phyloP scores from a whole-genome alignment of 176 grass and related monocot species.

The Aechmea fasciata region DNA sequence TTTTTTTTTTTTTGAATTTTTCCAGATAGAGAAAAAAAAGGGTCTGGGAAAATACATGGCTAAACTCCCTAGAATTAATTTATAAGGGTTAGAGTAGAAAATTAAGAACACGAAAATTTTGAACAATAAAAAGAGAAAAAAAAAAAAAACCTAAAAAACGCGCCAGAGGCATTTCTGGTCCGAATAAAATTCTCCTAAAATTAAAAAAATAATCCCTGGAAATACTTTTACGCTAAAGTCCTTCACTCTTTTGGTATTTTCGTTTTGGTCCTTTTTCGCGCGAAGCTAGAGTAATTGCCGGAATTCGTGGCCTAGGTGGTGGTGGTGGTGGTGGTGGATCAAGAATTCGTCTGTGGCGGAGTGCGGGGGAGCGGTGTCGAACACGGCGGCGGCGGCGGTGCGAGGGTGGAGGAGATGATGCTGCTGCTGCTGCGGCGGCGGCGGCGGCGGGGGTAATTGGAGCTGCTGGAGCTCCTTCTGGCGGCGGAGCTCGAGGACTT shows the following conservation, averaged over 20 bases:
- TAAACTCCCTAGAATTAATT: conserved; percentile 34
- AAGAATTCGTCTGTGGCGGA: conserved; percentile 44
- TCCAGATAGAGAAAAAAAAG: background rate
- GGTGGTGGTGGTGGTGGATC: conserved; percentile 38
- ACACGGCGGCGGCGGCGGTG: conserved; percentile 26
- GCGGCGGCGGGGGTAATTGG: conserved; percentile 16
- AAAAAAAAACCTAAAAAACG: conserved; percentile 14
- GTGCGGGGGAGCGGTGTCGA: conserved; percentile 21
- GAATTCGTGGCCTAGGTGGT: conserved; percentile 45
- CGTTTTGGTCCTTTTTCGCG: background rate
- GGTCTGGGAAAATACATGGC: conserved; percentile 13
- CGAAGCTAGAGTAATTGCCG: conserved; percentile 64
- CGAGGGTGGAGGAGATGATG: conserved; percentile 7
- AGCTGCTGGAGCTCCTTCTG: conserved; percentile 54
- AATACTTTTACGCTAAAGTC: too few species aligned
- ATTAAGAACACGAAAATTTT: conserved; percentile 53
- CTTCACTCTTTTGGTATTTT: background rate
- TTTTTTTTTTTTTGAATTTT: conserved; percentile 12
- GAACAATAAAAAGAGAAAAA: conserved; percentile 19
- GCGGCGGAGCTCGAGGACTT: conserved; percentile 81
- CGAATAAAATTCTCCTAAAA: conserved; percentile 29
- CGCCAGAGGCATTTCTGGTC: conserved; percentile 14
- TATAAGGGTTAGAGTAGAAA: conserved; percentile 28
- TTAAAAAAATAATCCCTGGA: conserved; percentile 5
- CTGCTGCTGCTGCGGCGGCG: conserved; percentile 3